Conservation (phyloP, 495 filamentous ascomycete species). For the Xylaria acuta region DNA sequence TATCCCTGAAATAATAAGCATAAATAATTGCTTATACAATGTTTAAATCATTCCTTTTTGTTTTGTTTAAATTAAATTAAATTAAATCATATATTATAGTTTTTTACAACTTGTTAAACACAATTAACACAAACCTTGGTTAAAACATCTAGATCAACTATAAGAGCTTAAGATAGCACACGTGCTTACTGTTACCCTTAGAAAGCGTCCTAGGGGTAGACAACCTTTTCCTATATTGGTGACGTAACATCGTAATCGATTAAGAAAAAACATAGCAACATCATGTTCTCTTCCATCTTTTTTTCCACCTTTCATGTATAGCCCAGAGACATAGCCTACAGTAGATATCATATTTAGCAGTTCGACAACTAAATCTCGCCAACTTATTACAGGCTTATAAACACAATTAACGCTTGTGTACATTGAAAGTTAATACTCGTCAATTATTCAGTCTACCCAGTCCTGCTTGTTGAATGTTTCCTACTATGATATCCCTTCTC, state of each 20-base stretch:
- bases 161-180: neutral
- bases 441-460: neutral
- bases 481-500: neutral
- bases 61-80: too few species aligned
- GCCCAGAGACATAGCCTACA: neutral
- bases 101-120: too few species aligned
- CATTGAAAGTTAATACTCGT: neutral
- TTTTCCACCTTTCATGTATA: too few species aligned
- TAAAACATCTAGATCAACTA: neutral
- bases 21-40: neutral
- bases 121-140: too few species aligned
- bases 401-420: neutral
- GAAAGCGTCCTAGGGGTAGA: neutral
- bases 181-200: neutral
- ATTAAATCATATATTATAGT: too few species aligned
- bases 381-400: neutral
- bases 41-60: neutral
- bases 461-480: neutral
- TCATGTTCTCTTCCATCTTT: neutral
- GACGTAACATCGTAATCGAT: slow-evolving; percentile 3
- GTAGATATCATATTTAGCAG: neutral
- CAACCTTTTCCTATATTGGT: neutral
- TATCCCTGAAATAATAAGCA: neutral
- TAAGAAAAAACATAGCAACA: neutral
- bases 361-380: neutral